Evolutionary conservation across 768 basidiomycete species (phyloP), one percentile per base, ranked within the genome.

Genomic region (Amanita subjunquillea): DNA sequence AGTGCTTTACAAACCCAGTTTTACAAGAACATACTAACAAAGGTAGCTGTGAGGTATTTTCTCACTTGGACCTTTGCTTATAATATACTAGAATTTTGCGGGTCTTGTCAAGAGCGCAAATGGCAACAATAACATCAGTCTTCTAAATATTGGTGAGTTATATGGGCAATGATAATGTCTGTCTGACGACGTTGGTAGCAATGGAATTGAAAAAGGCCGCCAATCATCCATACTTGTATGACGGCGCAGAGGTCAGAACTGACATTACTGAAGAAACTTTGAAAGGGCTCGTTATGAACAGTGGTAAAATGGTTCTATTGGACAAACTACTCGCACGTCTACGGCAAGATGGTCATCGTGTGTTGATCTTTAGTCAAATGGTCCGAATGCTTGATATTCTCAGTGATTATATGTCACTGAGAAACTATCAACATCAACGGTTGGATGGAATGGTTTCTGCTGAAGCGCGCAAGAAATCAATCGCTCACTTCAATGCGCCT

Each of bases 201-300:
- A 96, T 99, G 94, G 96, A 98, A 66, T 75, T 98, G 47, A 98
- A 98, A 76, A 98, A 99, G 68, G 93, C 94, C 1, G 92, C 91
- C 25, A 98, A 98, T 63, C 96, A 99, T 62, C 96, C 96, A 1
- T 99, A 87, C 66, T 79, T 99, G 2, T 98, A 98, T 61, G 96
- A 99, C 49, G 96, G 96, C 25, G 96, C 92, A 20, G 96, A 98
- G 68, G 69, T 73, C 3, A 69, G 67, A 23, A 70, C 72, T 1
- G 74, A 75, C 38, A 82, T 73, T 54, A 65, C 72, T 12, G 91
- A 96, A 46, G 95, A 98, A 63, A 83, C 82, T 13, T 78, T 98
- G 55, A 91, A 89, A 61, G 94, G 93, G n/a, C 78, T 99, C 17
- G 91, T 98, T 57, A 96, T 96, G 91, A 95, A 87, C 68, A 93